Base-by-base conservation (phyloP, 2,329 filamentous ascomycete species). In the Colletotrichum ledebouriae region DNA sequence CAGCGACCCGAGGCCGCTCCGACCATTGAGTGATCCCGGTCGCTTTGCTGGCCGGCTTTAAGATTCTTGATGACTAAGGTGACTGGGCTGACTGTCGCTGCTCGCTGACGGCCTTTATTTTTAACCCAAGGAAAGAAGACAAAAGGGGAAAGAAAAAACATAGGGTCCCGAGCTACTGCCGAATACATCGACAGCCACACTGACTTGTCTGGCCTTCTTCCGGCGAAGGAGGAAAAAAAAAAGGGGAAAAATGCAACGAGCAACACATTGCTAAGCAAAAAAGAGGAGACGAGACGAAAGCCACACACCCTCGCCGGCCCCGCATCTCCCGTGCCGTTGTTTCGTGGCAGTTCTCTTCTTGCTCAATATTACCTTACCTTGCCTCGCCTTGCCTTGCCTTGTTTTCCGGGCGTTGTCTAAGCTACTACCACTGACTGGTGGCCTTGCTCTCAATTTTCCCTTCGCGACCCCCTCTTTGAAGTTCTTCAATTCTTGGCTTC, bases 111-210 rank as follows among this genome's bases (percentile, higher is more conserved):
- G 25, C 25, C 25, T 25, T 5, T 25, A 4, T 20, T 42, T 13
- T 13, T 22, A 7, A 52, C 9, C 22, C 6, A 41, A 1, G 34
- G 44, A 44, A 44, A 44, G 39, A 44, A 25, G 11, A 58, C 22
- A 20, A 7, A 58, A 42, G 52, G 22, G 22, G 22, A 3, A 33
- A 25, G 33, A 37, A 11, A 52, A 47, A 41, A 22, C 5, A 46
- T 46, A 67, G 33, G 64, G 46, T 39, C 39, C 64, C 64, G 46
- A 46, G 53, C 53, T 63, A 44, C 59, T 60, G 64, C 42, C 57
- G 60, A 59, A 49, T 7, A 44, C 37, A 29, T 20, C 50, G 57
- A 39, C 44, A 59, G 44, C 13, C 5, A 6, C 25, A 46, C 9
- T 29, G n/a, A 46, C n/a, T 39, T 1, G 13, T 4, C 11, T 39